phyloP scores from a whole-genome alignment of 2,329 filamentous ascomycete genomes.

The Aspergillus viridinutans region DNA sequence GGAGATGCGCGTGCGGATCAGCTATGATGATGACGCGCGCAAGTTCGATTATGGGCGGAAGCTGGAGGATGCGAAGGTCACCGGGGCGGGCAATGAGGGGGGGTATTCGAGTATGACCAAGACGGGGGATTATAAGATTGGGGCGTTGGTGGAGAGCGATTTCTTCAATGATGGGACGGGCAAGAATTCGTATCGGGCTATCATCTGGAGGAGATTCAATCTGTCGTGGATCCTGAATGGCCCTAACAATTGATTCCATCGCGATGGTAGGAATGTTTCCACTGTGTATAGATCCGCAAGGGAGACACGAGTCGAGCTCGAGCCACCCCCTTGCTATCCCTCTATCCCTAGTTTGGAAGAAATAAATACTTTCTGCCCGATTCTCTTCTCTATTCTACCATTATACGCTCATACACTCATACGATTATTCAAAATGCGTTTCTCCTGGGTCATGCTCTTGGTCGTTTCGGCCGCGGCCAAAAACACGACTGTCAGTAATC shows the following conservation, averaged over 20 bases:
- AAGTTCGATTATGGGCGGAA: slow-evolving; percentile 7
- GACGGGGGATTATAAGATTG: slow-evolving; percentile 5
- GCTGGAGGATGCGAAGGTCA: slow-evolving; percentile 2
- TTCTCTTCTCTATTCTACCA: no score
- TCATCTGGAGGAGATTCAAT: slow-evolving; percentile 8
- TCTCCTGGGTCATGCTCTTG: neutral
- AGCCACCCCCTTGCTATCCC: neutral
- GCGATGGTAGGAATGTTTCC: neutral
- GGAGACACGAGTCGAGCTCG: neutral
- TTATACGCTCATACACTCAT: neutral
- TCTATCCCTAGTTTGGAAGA: neutral
- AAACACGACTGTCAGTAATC: neutral
- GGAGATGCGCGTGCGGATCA: slow-evolving; percentile 4
- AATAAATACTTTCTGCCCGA: neutral
- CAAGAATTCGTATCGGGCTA: slow-evolving; percentile 1
- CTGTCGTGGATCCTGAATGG: slow-evolving; percentile 8
- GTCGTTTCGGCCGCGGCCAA: neutral
- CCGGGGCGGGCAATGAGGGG: slow-evolving; percentile 1
- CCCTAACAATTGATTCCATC: slow-evolving; percentile 1
- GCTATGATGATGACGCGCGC: slow-evolving; percentile 2
- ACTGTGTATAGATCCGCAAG: neutral
- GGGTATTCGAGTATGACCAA: slow-evolving; percentile 8
- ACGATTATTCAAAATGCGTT: neutral
- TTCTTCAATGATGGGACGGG: slow-evolving; percentile 5
- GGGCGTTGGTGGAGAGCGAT: slow-evolving; percentile 4